Evolutionary conservation across 1,284 basidiomycete species (phyloP).

Genomic region (Microbotryum lychnidis-dioicae): DNA sequence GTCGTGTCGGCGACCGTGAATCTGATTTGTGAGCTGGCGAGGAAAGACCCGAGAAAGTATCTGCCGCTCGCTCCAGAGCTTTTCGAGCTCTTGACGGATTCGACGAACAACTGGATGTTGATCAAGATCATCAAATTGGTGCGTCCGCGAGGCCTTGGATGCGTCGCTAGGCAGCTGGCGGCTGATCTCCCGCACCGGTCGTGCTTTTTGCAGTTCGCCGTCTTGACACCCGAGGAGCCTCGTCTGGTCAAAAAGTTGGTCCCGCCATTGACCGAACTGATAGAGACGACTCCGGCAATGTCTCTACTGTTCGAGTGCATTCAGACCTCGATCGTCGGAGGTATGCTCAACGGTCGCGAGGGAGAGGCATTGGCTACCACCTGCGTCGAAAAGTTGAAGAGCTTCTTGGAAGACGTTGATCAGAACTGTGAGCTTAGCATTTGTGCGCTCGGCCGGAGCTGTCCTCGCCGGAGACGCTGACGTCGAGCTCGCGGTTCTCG

Average conservation of each 20-base stretch:
- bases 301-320: slow-evolving; percentile 97
- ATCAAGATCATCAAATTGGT: slow-evolving; percentile 98
- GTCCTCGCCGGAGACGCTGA: slow-evolving; percentile 1
- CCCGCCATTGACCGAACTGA: slow-evolving; percentile 85
- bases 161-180: too few species aligned
- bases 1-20: slow-evolving; percentile 90
- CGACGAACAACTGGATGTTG: slow-evolving; percentile 98
- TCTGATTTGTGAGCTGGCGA: slow-evolving; percentile 85
- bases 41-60: slow-evolving; percentile 67
- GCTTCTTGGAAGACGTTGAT: slow-evolving; percentile 84
- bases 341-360: slow-evolving; percentile 68
- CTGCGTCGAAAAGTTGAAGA: slow-evolving; percentile 88
- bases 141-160: slow-evolving; percentile 33
- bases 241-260: slow-evolving; percentile 89
- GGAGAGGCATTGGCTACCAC: slow-evolving; percentile 75
- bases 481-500: too few species aligned
- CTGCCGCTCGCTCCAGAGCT: slow-evolving; percentile 80
- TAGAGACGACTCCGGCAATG: slow-evolving; percentile 90
- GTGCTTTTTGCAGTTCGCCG: slow-evolving; percentile 61
- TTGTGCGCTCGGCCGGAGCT: background rate
- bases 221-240: slow-evolving; percentile 81
- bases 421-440: slow-evolving; percentile 64
- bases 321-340: slow-evolving; percentile 92
- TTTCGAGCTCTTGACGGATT: slow-evolving; percentile 88
- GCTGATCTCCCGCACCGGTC: background rate